Evolutionary conservation across 2,329 filamentous ascomycete genomes (phyloP).

Genomic region (Drechslerella dactyloides): DNA sequence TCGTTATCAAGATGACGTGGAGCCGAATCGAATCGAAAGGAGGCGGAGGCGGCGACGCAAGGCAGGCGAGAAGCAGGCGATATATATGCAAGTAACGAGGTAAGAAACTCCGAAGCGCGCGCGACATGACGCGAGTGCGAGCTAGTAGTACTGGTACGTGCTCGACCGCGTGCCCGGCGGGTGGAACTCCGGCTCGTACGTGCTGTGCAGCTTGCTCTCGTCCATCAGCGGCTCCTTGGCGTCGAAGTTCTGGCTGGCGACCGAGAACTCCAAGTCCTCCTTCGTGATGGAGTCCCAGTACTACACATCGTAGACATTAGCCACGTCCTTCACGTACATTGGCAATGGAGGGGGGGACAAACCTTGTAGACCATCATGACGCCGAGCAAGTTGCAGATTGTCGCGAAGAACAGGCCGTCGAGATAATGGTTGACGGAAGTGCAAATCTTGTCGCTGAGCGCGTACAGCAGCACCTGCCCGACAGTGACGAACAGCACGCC

Average conservation of each 20-base stretch:
- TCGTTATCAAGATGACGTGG: slow-evolving; percentile 26
- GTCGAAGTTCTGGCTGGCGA: slow-evolving; percentile 94
- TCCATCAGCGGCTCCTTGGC: slow-evolving; percentile 88
- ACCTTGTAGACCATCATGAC: slow-evolving; percentile 99
- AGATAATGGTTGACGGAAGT: slow-evolving; percentile 85
- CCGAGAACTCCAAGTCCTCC: slow-evolving; percentile 97
- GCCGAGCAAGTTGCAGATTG: slow-evolving; percentile 86
- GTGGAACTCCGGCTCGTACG: slow-evolving; percentile 48
- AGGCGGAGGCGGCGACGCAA: background rate
- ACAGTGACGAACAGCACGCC: slow-evolving; percentile 89
- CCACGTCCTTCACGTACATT: background rate
- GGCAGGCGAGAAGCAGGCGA: too few species aligned
- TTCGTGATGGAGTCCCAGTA: slow-evolving; percentile 99
- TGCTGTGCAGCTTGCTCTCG: slow-evolving; percentile 64
- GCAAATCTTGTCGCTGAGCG: slow-evolving; percentile 85
- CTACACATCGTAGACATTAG: slow-evolving; percentile 61
- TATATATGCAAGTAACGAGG: slow-evolving; percentile 6
- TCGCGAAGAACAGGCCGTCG: slow-evolving; percentile 92
- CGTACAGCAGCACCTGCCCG: slow-evolving; percentile 91
- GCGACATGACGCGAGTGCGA: too few species aligned
- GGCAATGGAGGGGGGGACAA: slow-evolving; percentile 54
- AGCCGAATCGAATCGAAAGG: slow-evolving; percentile 9
- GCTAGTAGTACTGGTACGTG: slow-evolving; percentile 49
- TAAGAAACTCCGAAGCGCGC: background rate
- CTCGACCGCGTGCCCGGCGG: slow-evolving; percentile 46